Base-by-base conservation (phyloP, 202 grass and related monocot genomes). In the Eragrostis tef region DNA sequence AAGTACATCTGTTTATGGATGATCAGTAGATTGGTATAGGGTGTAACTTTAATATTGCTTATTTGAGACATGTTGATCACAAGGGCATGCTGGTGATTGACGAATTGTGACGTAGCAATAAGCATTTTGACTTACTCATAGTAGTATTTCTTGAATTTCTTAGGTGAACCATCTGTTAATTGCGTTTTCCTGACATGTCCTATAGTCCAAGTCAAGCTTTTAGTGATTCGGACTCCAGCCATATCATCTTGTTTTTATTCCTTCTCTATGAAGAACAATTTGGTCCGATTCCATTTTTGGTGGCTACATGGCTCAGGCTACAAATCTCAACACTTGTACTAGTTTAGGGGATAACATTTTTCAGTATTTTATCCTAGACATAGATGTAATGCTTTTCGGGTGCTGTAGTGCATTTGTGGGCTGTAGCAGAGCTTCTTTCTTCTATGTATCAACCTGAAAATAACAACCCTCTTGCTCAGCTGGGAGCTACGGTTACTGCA, bases 401-500 rank as follows among this genome's bases (percentile, higher is more conserved):
- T 64, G 45, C 64, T 75, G 39, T 58, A 58, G 49, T 81, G 41
- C 36, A 64, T 56, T 64, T 56, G 2, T 26, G 46, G 36, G 75
- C 11, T 75, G 22, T 72, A 42, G 13, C 58, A 58, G 46, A 16
- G 31, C 29, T 82, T 56, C 48, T 7, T 91, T 72, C 9, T 86
- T 66, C 46, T 78, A 4, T 62, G 27, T 41, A 74, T 26, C 13
- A 19, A 71, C 73, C 66, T 67, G 34, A 45, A 29, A 63, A 39
- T 59, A 39, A 42, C 58, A 74, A 98, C 92, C 92, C 95, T 77
- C 92, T 98, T 74, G 95, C 92, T 85, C 82, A 88, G 65, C 84
- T 98, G 92, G 95, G 95, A 73, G 92, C 95, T 76, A 70, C 39
- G 74, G 92, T 98, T 71, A 98, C 92, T 71, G 95, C 88, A 39